Evolutionary conservation across 2,329 filamentous ascomycete genomes (phyloP).

Genomic region (Aspergillus caelatus): DNA sequence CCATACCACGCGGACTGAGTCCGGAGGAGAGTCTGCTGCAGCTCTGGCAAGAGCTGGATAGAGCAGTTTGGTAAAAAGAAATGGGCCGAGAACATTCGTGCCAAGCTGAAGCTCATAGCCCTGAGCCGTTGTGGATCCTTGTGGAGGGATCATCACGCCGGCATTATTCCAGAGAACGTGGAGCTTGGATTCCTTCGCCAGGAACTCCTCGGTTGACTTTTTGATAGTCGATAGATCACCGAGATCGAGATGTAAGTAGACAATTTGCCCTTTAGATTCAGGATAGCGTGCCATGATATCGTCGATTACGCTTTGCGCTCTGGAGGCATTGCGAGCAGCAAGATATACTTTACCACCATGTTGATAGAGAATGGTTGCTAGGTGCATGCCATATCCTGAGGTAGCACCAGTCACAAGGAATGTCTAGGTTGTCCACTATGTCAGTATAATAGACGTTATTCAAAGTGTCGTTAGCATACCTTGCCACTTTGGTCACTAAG

Average conservation of each 20-base stretch:
- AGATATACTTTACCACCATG: slow-evolving; percentile 4
- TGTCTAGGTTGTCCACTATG: background rate
- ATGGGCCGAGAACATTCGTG: slow-evolving; percentile 41
- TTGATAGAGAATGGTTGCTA: slow-evolving; percentile 4
- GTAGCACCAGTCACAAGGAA: slow-evolving; percentile 7
- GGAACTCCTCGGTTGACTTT: slow-evolving; percentile 39
- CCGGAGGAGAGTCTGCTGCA: slow-evolving; percentile 24
- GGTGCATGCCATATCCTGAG: background rate
- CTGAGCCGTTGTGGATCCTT: slow-evolving; percentile 33
- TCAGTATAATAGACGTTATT: background rate
- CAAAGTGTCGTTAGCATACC: background rate
- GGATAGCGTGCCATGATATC: background rate
- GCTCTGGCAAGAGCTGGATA: slow-evolving; percentile 37
- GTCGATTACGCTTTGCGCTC: background rate
- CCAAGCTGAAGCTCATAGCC: slow-evolving; percentile 43
- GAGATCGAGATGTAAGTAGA: background rate
- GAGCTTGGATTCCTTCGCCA: slow-evolving; percentile 37
- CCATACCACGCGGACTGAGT: slow-evolving; percentile 39
- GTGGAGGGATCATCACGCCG: slow-evolving; percentile 40
- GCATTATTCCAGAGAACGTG: slow-evolving; percentile 46
- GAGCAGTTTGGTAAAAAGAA: slow-evolving; percentile 23
- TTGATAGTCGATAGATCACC: slow-evolving; percentile 45
- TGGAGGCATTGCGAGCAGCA: background rate
- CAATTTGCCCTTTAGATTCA: background rate
- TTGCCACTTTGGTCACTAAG: slow-evolving; percentile 4